Percentiles rank a stretch among this genome's conserved stretches.
phyloP scores from a whole-genome alignment of 495 filamentous ascomycete species.

The Pseudomonodictys pantanalensis region DNA sequence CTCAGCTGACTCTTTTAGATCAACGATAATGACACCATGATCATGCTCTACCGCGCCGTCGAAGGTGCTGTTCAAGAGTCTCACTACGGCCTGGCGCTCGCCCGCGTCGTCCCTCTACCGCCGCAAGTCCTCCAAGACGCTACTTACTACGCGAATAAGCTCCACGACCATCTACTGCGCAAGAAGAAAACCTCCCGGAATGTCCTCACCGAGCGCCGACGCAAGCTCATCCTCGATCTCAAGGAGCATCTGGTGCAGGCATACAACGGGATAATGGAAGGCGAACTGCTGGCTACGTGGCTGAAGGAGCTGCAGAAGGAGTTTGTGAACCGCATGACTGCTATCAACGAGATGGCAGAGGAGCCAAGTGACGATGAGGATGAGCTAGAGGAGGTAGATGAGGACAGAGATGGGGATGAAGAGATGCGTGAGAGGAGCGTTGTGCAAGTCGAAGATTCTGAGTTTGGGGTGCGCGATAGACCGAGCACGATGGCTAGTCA shows the following conservation, averaged over 20 bases:
- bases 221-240: conserved; percentile 71
- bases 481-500: conserved; percentile 4
- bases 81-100: conserved; percentile 77
- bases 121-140: conserved; percentile 64
- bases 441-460: background rate
- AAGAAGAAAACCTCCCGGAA: conserved; percentile 57
- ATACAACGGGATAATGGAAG: conserved; percentile 64
- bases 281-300: conserved; percentile 59
- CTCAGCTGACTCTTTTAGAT: conserved; percentile 24
- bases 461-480: conserved; percentile 1
- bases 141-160: conserved; percentile 56
- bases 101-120: conserved; percentile 72
- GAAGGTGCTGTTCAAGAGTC: conserved; percentile 66
- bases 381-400: conserved; percentile 19
- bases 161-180: conserved; percentile 54
- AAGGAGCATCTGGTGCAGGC: conserved; percentile 74
- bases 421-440: conserved; percentile 3
- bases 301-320: conserved; percentile 70
- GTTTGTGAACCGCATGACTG: conserved; percentile 69
- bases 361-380: conserved; percentile 25
- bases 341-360: conserved; percentile 45
- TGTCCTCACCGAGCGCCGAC: conserved; percentile 56
- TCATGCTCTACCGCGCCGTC: conserved; percentile 79
- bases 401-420: conserved; percentile 13
- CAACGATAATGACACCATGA: conserved; percentile 53